phyloP scores from a whole-genome alignment of 139 green algal species.

The Raphidocelis subcapitata region DNA sequence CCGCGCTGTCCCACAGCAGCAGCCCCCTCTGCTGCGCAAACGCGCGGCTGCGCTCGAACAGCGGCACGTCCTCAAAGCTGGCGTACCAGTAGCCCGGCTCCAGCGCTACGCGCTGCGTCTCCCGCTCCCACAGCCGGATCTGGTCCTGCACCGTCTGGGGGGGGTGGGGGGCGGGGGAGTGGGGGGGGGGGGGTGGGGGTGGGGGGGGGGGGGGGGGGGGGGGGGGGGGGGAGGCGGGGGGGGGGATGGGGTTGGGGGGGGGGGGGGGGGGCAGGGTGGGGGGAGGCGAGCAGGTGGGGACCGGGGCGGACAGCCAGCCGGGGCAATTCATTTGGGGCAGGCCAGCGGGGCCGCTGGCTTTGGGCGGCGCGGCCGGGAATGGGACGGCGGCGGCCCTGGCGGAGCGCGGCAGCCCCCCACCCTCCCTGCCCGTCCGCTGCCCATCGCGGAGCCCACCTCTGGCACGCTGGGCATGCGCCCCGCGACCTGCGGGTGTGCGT shows the following conservation, averaged over 20 bases:
- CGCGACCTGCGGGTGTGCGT: constrained; percentile 63
- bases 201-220: too few relatives aligned
- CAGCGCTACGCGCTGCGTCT: constrained; percentile 57
- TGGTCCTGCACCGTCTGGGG: constrained; percentile 77
- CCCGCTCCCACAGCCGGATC: constrained; percentile 78
- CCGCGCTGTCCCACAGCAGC: constrained; percentile 47
- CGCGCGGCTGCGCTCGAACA: constrained; percentile 42
- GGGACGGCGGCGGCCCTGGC: too few relatives aligned
- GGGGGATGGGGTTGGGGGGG: too few relatives aligned
- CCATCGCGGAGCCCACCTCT: constrained; percentile 36
- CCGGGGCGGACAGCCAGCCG: too few relatives aligned
- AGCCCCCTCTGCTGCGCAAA: constrained; percentile 38
- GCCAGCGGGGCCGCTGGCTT: too few relatives aligned
- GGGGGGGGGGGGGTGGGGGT: background rate
- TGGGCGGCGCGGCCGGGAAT: too few relatives aligned
- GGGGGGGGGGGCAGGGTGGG: too few relatives aligned
- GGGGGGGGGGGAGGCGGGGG: too few relatives aligned
- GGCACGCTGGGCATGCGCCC: constrained; percentile 59
- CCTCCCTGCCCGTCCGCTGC: background rate
- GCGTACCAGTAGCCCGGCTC: constrained; percentile 50
- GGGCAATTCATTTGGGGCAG: too few relatives aligned
- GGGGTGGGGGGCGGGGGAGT: background rate
- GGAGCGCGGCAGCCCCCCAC: too few relatives aligned
- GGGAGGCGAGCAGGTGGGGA: too few relatives aligned
- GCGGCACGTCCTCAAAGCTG: constrained; percentile 57